These are phyloP conservation scores for Penicillium digitatum DNA, from an alignment of 2,329 filamentous ascomycete species.

Conservation along the genomic window DNA sequence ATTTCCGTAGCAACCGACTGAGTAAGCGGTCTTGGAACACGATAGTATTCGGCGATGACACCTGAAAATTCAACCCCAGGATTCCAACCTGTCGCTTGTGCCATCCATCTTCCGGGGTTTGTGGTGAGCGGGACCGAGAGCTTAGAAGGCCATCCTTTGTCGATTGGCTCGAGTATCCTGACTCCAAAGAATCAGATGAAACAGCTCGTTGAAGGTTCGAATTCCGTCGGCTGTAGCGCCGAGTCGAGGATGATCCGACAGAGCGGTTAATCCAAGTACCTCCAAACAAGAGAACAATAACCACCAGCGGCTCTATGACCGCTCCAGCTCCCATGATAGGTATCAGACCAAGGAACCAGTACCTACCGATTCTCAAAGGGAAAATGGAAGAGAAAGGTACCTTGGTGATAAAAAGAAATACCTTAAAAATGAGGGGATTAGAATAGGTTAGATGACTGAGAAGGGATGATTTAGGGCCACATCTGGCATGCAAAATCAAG, in stretches of 20 bases:
- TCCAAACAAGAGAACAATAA: constrained; percentile 57
- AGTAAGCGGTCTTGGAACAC: constrained; percentile 58
- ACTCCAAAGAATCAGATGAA: constrained; percentile 41
- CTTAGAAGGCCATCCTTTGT: constrained; percentile 36
- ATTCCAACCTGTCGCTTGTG: constrained; percentile 49
- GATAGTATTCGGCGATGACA: constrained; percentile 60
- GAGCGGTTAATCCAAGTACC: constrained; percentile 60
- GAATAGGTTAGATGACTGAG: background rate
- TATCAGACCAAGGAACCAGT: background rate
- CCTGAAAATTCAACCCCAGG: constrained; percentile 45
- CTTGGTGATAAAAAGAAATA: background rate
- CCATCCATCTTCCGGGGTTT: constrained; percentile 47
- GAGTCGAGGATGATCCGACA: constrained; percentile 16
- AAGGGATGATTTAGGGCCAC: background rate
- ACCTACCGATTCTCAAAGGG: background rate
- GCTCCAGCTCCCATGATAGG: constrained; percentile 52
- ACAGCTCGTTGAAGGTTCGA: constrained; percentile 19
- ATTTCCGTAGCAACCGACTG: constrained; percentile 61
- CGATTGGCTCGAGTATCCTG: constrained; percentile 39
- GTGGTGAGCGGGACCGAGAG: constrained; percentile 32
- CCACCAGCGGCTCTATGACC: constrained; percentile 59
- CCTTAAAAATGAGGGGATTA: background rate
- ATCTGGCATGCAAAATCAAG: background rate
- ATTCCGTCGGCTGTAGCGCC: constrained; percentile 18
- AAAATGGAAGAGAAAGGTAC: background rate